Percentiles rank a stretch among this genome's conserved stretches.
Evolutionary conservation across 192 early-diverging fungal species (phyloP).

Genomic region (Coemansia sp.): DNA sequence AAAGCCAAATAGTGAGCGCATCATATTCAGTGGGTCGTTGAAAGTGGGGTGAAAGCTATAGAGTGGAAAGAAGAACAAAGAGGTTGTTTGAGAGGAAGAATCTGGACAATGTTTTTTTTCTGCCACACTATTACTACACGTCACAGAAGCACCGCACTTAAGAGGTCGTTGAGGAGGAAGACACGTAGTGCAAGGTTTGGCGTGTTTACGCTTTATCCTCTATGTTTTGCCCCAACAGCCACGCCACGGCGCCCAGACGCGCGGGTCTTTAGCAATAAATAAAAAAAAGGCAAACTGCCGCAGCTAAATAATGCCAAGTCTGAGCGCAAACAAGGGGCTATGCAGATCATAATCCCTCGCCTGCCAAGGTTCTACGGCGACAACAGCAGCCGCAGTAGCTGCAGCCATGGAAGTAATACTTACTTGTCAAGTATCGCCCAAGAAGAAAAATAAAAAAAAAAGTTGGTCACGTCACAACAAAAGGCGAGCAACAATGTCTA

Average conservation of each 20-base stretch:
- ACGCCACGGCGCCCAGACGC: slow-evolving; percentile 4
- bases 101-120: not conserved
- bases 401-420: not conserved
- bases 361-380: not conserved
- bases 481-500: too few relatives aligned
- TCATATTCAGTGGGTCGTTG: slow-evolving; percentile 1
- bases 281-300: not conserved
- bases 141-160: not conserved
- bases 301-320: not conserved
- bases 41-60: not conserved
- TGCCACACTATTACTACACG: not conserved
- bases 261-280: not conserved
- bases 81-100: not conserved
- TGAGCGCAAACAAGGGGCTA: not conserved
- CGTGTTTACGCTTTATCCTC: not conserved
- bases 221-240: slow-evolving; percentile 9
- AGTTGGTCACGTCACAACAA: not conserved
- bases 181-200: not conserved
- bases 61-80: slow-evolving; percentile 1
- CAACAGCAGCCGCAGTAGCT: not conserved
- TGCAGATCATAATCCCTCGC: not conserved
- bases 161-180: not conserved
- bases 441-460: not conserved
- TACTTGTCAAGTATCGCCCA: not conserved
- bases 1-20: slow-evolving; percentile 54